Conservation (phyloP, 2,329 filamentous ascomycete genomes). For the Curvularia lunata region DNA sequence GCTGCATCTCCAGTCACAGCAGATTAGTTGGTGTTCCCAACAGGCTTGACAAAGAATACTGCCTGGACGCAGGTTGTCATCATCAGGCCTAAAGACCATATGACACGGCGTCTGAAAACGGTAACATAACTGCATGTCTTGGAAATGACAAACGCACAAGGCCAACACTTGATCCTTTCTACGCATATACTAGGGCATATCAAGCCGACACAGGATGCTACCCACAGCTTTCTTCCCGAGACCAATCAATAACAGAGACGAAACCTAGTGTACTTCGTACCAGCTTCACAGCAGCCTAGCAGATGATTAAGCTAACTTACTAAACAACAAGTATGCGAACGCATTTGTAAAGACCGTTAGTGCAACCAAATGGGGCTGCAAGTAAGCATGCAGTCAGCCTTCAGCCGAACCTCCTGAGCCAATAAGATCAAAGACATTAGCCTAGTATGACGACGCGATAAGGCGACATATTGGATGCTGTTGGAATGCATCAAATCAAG, state of each 20-base stretch:
- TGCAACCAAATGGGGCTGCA: constrained; percentile 1
- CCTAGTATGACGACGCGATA: constrained; percentile 12
- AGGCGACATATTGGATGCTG: not conserved
- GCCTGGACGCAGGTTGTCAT: too few relatives aligned
- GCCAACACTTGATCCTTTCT: not conserved
- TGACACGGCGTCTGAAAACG: not conserved
- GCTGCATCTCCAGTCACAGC: not conserved
- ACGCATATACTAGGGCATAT: not conserved
- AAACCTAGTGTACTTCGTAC: not conserved
- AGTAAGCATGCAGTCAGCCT: constrained; percentile 35
- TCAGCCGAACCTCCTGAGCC: constrained; percentile 3
- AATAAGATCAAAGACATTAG: constrained; percentile 22
- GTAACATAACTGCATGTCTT: not conserved
- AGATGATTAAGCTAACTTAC: constrained; percentile 5
- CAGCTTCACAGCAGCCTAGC: not conserved
- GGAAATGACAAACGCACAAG: not conserved
- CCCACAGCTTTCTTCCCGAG: not conserved
- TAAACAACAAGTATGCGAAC: not conserved
- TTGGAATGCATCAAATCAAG: not conserved
- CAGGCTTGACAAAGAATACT: not conserved
- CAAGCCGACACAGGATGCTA: not conserved
- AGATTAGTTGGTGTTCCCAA: not conserved
- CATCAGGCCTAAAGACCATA: not conserved
- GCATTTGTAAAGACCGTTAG: not conserved
- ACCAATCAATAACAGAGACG: not conserved